Conservation (phyloP, 129 eudicot genomes). For the Centaurea solstitialis region DNA sequence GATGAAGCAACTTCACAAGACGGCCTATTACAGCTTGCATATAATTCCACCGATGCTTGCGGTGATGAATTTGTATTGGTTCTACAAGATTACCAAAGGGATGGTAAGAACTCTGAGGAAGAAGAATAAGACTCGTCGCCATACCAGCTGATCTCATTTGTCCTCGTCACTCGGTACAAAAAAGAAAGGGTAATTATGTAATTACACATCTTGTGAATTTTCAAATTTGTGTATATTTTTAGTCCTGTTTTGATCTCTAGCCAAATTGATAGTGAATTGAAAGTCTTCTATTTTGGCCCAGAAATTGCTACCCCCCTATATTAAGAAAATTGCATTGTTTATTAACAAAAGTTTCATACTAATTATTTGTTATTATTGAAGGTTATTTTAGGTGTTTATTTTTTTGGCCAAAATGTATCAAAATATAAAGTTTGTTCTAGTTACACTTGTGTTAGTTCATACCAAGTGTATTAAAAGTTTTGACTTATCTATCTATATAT, state of each 20-base stretch:
- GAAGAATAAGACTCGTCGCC: constrained; percentile 43
- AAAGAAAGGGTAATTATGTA: constrained; percentile 38
- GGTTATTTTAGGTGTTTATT: not conserved
- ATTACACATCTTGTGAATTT: constrained; percentile 26
- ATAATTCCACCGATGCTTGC: constrained; percentile 56
- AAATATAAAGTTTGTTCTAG: not conserved
- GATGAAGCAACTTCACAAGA: constrained; percentile 55
- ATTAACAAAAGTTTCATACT: not conserved
- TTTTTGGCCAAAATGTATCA: not conserved
- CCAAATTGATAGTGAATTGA: constrained; percentile 8
- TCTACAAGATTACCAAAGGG: constrained; percentile 83
- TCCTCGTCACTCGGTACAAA: constrained; percentile 19
- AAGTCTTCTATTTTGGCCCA: not conserved
- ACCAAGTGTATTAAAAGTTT: no score
- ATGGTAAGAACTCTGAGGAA: constrained; percentile 73
- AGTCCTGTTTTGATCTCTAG: constrained; percentile 10
- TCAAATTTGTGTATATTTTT: constrained; percentile 25
- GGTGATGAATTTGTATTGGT: constrained; percentile 79
- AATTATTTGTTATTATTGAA: not conserved
- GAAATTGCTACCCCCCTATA: not conserved
- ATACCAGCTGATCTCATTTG: constrained; percentile 36
- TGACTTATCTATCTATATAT: no score
- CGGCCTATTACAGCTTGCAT: constrained; percentile 65
- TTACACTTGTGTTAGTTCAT: no score
- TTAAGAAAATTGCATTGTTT: not conserved